phyloP scores from a whole-genome alignment of 1,284 basidiomycete genomes.

The Rhodotorula sp. region DNA sequence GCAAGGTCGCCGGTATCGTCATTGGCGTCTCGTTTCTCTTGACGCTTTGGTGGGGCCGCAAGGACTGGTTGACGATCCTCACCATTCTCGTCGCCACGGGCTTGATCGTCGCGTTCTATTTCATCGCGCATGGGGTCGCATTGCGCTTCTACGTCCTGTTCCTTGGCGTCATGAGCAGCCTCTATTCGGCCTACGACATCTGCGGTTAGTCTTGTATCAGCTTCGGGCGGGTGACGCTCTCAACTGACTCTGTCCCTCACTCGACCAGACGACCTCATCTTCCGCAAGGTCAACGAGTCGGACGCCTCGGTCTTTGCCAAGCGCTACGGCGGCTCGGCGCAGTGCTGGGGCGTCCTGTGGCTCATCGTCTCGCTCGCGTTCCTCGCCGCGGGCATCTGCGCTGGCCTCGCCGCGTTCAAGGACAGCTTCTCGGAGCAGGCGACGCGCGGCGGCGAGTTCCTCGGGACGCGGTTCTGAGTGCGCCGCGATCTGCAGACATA shows the following conservation, averaged over 20 bases:
- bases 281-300: slow-evolving; percentile 82
- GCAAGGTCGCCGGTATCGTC: slow-evolving; percentile 81
- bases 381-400: slow-evolving; percentile 75
- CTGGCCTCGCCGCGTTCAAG: slow-evolving; percentile 81
- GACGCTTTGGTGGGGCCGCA: slow-evolving; percentile 58
- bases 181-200: slow-evolving; percentile 79
- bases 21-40: slow-evolving; percentile 85
- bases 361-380: slow-evolving; percentile 76
- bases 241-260: not conserved
- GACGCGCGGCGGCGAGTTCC: slow-evolving; percentile 25
- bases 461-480: slow-evolving; percentile 36
- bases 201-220: not conserved
- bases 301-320: slow-evolving; percentile 88
- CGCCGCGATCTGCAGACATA: not conserved
- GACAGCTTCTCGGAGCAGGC: slow-evolving; percentile 48
- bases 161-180: slow-evolving; percentile 90
- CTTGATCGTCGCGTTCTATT: slow-evolving; percentile 77
- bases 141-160: slow-evolving; percentile 70
- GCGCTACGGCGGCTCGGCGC: slow-evolving; percentile 43
- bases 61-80: slow-evolving; percentile 45
- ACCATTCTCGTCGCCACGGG: slow-evolving; percentile 51
- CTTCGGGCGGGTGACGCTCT: not conserved
- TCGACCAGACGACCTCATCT: slow-evolving; percentile 35
- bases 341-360: slow-evolving; percentile 68
- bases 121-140: slow-evolving; percentile 70